A percentile compares a stretch with the other conserved stretches of the same genome.
These are phyloP conservation scores for Linum lewisii DNA, from an alignment of 345 rosid genomes.

Conservation along the genomic window DNA sequence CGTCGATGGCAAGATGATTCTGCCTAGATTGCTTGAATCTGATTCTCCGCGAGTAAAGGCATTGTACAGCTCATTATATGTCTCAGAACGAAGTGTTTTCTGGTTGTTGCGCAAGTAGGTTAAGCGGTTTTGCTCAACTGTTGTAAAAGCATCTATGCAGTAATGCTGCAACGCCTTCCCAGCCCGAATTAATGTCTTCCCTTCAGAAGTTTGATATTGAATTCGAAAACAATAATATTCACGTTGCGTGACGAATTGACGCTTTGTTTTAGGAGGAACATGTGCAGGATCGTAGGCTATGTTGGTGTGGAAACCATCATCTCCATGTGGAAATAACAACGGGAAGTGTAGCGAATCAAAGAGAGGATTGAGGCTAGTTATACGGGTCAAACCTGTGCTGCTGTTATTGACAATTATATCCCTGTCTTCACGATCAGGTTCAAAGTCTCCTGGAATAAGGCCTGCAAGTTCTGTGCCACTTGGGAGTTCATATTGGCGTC, in stretches of 20 bases:
- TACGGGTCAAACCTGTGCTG: background rate
- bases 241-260: background rate
- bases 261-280: background rate
- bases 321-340: background rate
- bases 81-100: background rate
- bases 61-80: background rate
- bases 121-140: background rate
- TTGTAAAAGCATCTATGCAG: background rate
- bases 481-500: background rate
- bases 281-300: background rate
- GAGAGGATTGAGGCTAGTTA: background rate
- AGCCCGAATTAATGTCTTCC: background rate
- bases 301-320: background rate
- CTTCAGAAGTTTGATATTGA: background rate
- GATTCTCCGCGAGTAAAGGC: background rate
- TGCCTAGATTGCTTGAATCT: background rate
- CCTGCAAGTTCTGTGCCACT: background rate
- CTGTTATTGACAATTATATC: background rate
- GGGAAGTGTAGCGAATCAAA: background rate
- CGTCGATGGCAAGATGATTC: background rate
- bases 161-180: background rate
- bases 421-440: background rate
- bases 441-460: background rate
- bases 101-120: background rate
- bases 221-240: background rate